Conservation (phyloP, 2,329 filamentous ascomycete species). For the Colletotrichum sp. region DNA sequence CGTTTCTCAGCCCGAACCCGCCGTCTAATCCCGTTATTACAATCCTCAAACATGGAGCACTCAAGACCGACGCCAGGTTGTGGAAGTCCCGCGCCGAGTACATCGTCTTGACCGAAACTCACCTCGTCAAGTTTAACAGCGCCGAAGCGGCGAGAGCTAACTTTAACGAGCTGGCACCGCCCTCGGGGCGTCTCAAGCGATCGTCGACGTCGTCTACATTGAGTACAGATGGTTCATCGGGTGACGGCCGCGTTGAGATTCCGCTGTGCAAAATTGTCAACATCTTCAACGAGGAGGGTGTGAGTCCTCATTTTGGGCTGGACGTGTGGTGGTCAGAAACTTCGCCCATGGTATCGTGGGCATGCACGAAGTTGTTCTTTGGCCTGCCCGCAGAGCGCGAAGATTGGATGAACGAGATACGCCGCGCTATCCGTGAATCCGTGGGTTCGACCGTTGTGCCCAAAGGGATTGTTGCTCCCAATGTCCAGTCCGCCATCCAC, state of each 20-base stretch:
- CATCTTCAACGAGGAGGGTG: constrained; percentile 55
- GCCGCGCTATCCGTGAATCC: constrained; percentile 43
- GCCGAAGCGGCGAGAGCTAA: constrained; percentile 50
- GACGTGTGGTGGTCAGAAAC: constrained; percentile 62
- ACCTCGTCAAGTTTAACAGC: constrained; percentile 55
- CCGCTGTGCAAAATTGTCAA: constrained; percentile 57
- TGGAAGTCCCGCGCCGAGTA: constrained; percentile 55
- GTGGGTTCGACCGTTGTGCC: constrained; percentile 35
- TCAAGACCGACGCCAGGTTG: constrained; percentile 55
- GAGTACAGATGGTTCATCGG: constrained; percentile 33
- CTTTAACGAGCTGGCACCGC: constrained; percentile 46
- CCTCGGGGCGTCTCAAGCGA: constrained; percentile 24
- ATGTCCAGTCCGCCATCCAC: constrained; percentile 52
- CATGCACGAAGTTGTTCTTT: constrained; percentile 55
- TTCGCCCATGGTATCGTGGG: constrained; percentile 48
- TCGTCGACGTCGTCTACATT: constrained; percentile 26
- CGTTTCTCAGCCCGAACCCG: constrained; percentile 23
- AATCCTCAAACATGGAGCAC: constrained; percentile 47
- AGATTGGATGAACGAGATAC: constrained; percentile 53
- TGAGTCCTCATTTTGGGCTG: constrained; percentile 53
- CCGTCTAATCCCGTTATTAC: constrained; percentile 39
- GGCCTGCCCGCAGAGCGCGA: constrained; percentile 52
- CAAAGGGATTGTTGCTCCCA: constrained; percentile 45
- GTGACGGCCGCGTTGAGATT: constrained; percentile 48
- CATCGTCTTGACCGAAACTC: constrained; percentile 55